Conservation (phyloP, 2,329 filamentous ascomycete genomes). For the Aspergillus quadrilineatus region DNA sequence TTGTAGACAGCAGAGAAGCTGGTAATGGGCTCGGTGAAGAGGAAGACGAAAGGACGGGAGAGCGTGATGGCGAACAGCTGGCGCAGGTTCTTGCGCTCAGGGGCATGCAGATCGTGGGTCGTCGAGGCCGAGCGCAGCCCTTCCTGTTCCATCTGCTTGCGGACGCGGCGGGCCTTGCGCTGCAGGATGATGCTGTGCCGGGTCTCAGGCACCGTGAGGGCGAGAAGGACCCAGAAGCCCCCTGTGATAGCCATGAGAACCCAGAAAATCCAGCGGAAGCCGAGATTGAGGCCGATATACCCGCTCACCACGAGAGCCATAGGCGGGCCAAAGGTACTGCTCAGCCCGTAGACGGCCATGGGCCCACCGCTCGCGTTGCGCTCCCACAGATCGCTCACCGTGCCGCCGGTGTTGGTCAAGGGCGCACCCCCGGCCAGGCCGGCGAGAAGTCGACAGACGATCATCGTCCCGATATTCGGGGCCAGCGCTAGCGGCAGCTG, state of each 20-base stretch:
- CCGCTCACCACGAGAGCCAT: slow-evolving; percentile 36
- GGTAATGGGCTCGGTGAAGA: slow-evolving; percentile 33
- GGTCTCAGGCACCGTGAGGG: slow-evolving; percentile 54
- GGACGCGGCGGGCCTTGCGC: slow-evolving; percentile 53
- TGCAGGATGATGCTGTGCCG: slow-evolving; percentile 57
- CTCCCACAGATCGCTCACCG: slow-evolving; percentile 34
- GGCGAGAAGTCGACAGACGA: slow-evolving; percentile 31
- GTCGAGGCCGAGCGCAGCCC: slow-evolving; percentile 61
- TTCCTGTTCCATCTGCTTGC: slow-evolving; percentile 44
- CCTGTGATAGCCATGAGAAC: slow-evolving; percentile 57
- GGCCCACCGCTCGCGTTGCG: slow-evolving; percentile 31
- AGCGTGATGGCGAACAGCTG: slow-evolving; percentile 70
- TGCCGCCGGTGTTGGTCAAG: slow-evolving; percentile 34
- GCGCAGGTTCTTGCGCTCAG: slow-evolving; percentile 62
- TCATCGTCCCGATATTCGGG: slow-evolving; percentile 30
- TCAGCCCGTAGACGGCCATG: slow-evolving; percentile 38
- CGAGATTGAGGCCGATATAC: slow-evolving; percentile 28
- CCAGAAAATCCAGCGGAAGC: slow-evolving; percentile 58
- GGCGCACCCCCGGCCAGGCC: slow-evolving; percentile 34
- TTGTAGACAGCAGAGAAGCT: slow-evolving; percentile 28
- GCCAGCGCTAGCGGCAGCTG: slow-evolving; percentile 29
- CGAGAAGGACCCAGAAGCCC: slow-evolving; percentile 49
- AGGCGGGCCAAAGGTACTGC: slow-evolving; percentile 37
- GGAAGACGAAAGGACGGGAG: slow-evolving; percentile 59
- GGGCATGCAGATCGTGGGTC: slow-evolving; percentile 40